Conservation (phyloP, 176 grass and related monocot species). For the Luzula sylvatica region DNA sequence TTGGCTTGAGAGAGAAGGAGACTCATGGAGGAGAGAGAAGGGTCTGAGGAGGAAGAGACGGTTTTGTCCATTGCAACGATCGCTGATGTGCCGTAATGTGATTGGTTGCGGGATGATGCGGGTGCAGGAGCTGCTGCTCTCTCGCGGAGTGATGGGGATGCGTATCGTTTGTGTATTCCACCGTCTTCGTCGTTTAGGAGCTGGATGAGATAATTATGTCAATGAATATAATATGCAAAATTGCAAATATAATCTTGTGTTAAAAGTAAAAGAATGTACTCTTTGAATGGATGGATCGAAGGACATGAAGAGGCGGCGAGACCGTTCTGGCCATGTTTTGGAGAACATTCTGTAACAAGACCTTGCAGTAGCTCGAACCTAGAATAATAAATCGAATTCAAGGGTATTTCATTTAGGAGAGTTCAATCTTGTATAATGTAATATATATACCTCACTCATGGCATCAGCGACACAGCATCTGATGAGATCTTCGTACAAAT, state of each 20-base stretch:
- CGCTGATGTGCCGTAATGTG: conserved; percentile 73
- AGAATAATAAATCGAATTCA: conserved; percentile 6
- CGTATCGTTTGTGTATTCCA: conserved; percentile 83
- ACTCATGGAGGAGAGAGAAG: conserved; percentile 57
- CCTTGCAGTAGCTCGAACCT: conserved; percentile 79
- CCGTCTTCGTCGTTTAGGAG: conserved; percentile 96
- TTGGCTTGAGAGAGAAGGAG: conserved; percentile 70
- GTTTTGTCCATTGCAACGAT: conserved; percentile 97
- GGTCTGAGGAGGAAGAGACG: conserved; percentile 44
- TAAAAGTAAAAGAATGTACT: conserved; percentile 40
- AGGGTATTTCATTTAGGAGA: not conserved
- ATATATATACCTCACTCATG: conserved; percentile 76
- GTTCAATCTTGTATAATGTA: not conserved
- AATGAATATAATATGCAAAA: not conserved
- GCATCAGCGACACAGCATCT: conserved; percentile 94
- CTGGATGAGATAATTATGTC: conserved; percentile 26
- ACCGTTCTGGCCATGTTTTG: conserved; percentile 73
- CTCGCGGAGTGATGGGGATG: conserved; percentile 85
- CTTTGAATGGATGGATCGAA: conserved; percentile 83
- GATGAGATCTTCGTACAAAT: conserved; percentile 92
- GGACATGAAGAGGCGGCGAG: conserved; percentile 58
- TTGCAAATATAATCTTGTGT: not conserved
- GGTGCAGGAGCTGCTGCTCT: conserved; percentile 37
- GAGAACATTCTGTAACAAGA: conserved; percentile 78
- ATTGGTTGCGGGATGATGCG: conserved; percentile 49